Evolutionary conservation across 1,139 yeast genomes (phyloP), one percentile per base, ranked within the genome.

Genomic region (Eremothecium cymbalariae): DNA sequence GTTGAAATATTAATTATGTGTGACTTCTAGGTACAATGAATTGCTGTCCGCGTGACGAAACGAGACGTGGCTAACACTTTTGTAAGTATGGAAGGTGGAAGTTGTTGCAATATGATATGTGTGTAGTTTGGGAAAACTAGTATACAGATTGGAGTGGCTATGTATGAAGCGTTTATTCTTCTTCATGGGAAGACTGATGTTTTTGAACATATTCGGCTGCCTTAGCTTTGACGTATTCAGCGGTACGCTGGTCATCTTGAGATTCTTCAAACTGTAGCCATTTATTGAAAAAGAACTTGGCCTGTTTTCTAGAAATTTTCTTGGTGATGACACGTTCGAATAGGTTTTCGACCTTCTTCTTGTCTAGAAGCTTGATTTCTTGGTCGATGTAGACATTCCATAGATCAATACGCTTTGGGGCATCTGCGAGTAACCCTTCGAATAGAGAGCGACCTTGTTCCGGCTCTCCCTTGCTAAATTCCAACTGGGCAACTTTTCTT

Each of bases 331-430:
- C 85, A 56, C 97, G 74, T 60, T 86, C 95, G 52, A 86, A 88
- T 43, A 90, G 65, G 18, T 72, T 79, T 53, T 79, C 90, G 25
- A 77, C 79, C 57, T 76, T 76, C 45, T 67, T 65, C 58, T 74
- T 74, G 33, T 75, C 75, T 37, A 68, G 70, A 14, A 53, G 39
- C 59, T 82, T 83, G 55, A 83, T 77, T 61, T 90, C 97, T 62
- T 84, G 94, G 59, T 90, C 98, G 45, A 88, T 72, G 60, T 86
- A 86, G 29, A 88, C 93, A 55, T 82, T 86, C 97, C 97, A 90
- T 46, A 90, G 63, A 59, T 90, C 98, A 41, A 84, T 74, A 62
- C 94, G 75, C 67, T 85, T 85, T 40, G 96, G 94, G 33, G 84
- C 93, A 54, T 86, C 93, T 21, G 93, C 74, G 38, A 90, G 63